Evolutionary conservation across 164 flowering plant genomes (phyloP).

Genomic region (Vitis cinerea): DNA sequence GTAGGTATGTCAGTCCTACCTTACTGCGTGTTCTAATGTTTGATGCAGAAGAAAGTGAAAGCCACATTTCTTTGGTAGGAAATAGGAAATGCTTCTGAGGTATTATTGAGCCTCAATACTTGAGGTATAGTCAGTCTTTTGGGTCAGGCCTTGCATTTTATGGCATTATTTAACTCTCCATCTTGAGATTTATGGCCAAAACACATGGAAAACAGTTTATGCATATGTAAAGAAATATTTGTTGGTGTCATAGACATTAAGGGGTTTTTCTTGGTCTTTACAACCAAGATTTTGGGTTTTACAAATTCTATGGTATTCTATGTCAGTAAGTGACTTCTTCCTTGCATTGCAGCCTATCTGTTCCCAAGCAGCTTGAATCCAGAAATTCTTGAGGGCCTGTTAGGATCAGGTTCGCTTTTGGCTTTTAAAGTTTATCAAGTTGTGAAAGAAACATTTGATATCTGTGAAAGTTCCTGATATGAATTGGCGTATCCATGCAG

Average conservation of each 20-base stretch:
- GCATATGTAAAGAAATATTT: too few relatives aligned
- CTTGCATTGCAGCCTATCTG: slow-evolving; percentile 64
- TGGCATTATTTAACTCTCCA: too few relatives aligned
- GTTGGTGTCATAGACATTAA: too few relatives aligned
- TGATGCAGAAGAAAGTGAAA: neutral
- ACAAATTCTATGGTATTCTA: neutral
- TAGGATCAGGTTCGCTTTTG: slow-evolving; percentile 69
- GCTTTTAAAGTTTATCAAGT: neutral
- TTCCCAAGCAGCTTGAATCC: slow-evolving; percentile 91
- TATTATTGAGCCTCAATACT: too few relatives aligned
- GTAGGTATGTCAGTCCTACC: slow-evolving; percentile 56
- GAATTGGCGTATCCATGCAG: slow-evolving; percentile 33
- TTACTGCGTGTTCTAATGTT: neutral
- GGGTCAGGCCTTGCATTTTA: too few relatives aligned
- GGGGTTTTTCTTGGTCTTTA: neutral
- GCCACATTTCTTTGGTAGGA: too few relatives aligned
- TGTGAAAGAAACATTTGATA: neutral
- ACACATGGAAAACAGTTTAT: too few relatives aligned
- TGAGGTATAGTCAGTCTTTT: too few relatives aligned
- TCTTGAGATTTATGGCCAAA: too few relatives aligned
- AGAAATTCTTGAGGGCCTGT: slow-evolving; percentile 88
- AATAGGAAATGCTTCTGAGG: too few relatives aligned
- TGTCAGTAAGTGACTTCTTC: neutral
- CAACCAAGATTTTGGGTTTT: neutral
- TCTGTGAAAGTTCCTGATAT: neutral